Evolutionary conservation across 2,329 filamentous ascomycete genomes (phyloP).

Genomic region (Zymoseptoria pseudotritici): DNA sequence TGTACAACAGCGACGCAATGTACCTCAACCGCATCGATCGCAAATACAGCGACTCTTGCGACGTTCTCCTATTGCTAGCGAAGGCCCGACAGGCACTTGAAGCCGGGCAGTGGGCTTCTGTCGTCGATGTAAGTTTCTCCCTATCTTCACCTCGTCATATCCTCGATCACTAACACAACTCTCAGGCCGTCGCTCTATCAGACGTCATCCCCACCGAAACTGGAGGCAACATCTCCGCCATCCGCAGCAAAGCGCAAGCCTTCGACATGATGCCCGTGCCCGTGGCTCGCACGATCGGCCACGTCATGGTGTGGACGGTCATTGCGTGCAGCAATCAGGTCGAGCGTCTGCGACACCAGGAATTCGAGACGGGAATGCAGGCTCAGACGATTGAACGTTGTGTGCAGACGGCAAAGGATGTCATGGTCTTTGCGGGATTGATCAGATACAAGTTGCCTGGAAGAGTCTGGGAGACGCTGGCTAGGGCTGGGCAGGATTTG

Average conservation of each 20-base stretch:
- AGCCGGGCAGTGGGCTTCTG: slow-evolving; percentile 50
- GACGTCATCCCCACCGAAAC: slow-evolving; percentile 75
- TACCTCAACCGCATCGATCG: slow-evolving; percentile 54
- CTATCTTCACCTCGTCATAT: not conserved
- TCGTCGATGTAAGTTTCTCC: slow-evolving; percentile 53
- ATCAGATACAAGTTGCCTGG: slow-evolving; percentile 84
- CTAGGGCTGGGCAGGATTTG: slow-evolving; percentile 65
- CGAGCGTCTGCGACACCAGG: slow-evolving; percentile 59
- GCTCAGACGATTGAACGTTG: slow-evolving; percentile 59
- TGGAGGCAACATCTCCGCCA: slow-evolving; percentile 64
- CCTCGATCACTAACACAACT: slow-evolving; percentile 1
- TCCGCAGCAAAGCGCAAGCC: slow-evolving; percentile 71
- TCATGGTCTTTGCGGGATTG: slow-evolving; percentile 90
- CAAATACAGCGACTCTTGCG: slow-evolving; percentile 51
- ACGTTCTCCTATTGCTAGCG: slow-evolving; percentile 53
- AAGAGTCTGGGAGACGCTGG: slow-evolving; percentile 79
- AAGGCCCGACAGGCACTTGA: slow-evolving; percentile 54
- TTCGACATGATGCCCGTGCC: slow-evolving; percentile 73
- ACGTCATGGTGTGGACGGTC: slow-evolving; percentile 90
- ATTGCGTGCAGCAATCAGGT: slow-evolving; percentile 74
- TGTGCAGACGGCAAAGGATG: slow-evolving; percentile 73
- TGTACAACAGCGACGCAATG: slow-evolving; percentile 56
- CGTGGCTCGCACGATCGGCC: slow-evolving; percentile 82
- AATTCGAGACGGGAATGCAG: slow-evolving; percentile 56
- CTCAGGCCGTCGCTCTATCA: slow-evolving; percentile 55